Evolutionary conservation across 257 asterid species (phyloP), one percentile per base, ranked within the genome.

Genomic region (Pogostemon cablin): DNA sequence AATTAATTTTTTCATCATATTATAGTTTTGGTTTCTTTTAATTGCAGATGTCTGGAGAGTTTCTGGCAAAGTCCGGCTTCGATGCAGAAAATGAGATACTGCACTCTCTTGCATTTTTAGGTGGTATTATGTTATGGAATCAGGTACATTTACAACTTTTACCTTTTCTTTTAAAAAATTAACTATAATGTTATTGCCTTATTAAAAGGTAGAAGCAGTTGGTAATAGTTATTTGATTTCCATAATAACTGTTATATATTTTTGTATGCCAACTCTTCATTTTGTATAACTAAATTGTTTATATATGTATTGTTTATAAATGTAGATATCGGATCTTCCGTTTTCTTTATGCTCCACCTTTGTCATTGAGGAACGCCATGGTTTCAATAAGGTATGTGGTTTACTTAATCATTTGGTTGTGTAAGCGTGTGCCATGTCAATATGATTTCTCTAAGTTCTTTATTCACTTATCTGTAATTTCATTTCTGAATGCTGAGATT

Each of bases 321-420:
- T 75, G 83, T 96, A 93, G 99, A 83, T 95, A 72, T 91, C 96
- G 9, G 99, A 95, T 73, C 82, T 95, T 78, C 99, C 99, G 7
- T 95, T 91, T 81, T 87, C 99, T 25, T 67, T 95, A 73, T 95
- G 85, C 84, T 95, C 99, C 66, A 95, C 98, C 48, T 95, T 95
- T 81, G 93, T 95, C 76, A 95, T 95, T 77, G 99, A 95, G 85
- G 83, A 86, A 11, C 95, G 95, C 76, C 98, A 95, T 80, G 99
- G 99, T 71, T 95, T 95, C 80, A 85, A 87, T 83, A 88, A 88
- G 90, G 96, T 88, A 68, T 67, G 61, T 58, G 10, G 76, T 43
- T 68, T 66, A 72, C 55, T 40, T 39, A 70, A 52, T 58, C 63
- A 48, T 17, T 46, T 35, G 58, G 65, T 67, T 57, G 54, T 42